Evolutionary conservation across 805 yeast genomes (phyloP).

Genomic region (Saccharomycopsis synnaedendra): DNA sequence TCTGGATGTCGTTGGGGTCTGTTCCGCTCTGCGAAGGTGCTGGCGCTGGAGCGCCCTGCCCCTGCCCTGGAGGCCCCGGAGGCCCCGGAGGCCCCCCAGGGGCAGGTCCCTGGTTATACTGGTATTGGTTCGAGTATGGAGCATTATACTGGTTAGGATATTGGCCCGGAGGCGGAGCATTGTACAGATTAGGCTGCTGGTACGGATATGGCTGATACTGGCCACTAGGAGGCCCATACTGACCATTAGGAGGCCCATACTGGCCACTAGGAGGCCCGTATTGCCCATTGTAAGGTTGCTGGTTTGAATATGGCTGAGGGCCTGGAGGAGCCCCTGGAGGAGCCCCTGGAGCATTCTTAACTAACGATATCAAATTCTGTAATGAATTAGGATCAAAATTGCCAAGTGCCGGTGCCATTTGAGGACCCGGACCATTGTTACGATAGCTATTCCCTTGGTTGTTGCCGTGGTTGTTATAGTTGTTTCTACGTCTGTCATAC

Average conservation of each 20-base stretch:
- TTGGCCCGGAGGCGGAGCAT: constrained; percentile 10
- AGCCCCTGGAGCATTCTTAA: constrained; percentile 15
- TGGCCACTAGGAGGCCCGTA: too few relatives aligned
- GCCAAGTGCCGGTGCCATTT: constrained; percentile 2
- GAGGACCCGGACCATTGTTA: too few relatives aligned
- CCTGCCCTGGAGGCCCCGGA: not conserved
- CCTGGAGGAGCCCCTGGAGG: constrained; percentile 14
- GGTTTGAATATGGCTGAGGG: constrained; percentile 2
- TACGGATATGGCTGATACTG: constrained; percentile 5
- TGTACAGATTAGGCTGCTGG: not conserved
- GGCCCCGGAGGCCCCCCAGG: not conserved
- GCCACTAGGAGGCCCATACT: not conserved
- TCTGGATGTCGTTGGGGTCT: constrained; percentile 14
- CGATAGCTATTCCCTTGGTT: too few relatives aligned
- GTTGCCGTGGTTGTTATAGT: too few relatives aligned
- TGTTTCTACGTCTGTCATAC: too few relatives aligned
- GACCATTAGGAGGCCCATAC: too few relatives aligned
- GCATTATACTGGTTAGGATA: not conserved
- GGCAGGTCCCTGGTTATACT: not conserved
- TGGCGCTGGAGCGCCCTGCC: not conserved
- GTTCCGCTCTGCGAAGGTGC: not conserved
- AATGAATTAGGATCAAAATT: constrained; percentile 24
- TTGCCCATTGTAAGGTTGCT: too few relatives aligned
- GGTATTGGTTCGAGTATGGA: not conserved
- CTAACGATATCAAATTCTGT: constrained; percentile 23